Evolutionary conservation across 768 basidiomycete species (phyloP).

Genomic region (Porpolomopsis calyptriformis): DNA sequence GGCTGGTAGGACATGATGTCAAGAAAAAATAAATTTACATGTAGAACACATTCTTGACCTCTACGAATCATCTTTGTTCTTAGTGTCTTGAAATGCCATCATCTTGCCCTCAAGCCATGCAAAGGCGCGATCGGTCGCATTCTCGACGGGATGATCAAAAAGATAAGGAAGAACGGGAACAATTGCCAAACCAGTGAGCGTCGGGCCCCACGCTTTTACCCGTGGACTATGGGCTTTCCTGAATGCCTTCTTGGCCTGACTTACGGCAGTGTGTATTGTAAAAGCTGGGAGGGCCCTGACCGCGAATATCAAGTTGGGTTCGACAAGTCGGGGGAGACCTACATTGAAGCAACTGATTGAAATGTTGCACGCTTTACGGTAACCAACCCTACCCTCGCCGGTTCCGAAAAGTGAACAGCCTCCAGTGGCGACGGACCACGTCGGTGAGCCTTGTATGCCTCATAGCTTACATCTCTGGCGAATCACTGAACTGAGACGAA

Average conservation of each 20-base stretch:
- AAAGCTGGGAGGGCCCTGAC: conserved; percentile 77
- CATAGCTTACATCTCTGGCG: conserved; percentile 62
- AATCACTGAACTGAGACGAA: background rate
- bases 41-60: too few relatives aligned
- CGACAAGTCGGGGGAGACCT: conserved; percentile 43
- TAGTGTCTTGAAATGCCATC: conserved; percentile 13
- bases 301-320: conserved; percentile 8
- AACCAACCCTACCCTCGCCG: conserved; percentile 54
- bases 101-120: conserved; percentile 57
- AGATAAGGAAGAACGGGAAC: conserved; percentile 68
- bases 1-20: too few relatives aligned
- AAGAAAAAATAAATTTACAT: too few relatives aligned
- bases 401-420: conserved; percentile 59
- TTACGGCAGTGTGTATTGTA: conserved; percentile 77
- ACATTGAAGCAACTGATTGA: conserved; percentile 79
- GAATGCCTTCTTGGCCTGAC: conserved; percentile 61
- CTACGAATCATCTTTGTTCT: background rate
- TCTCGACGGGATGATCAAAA: conserved; percentile 74
- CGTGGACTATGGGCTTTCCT: conserved; percentile 44
- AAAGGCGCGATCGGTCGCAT: conserved; percentile 54
- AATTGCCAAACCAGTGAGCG: conserved; percentile 58
- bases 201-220: conserved; percentile 67
- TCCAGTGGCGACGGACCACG: conserved; percentile 58
- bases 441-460: conserved; percentile 67
- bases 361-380: conserved; percentile 70